Base-by-base conservation (phyloP, 192 early-diverging fungal species). In the Bifiguratus adelaidae region DNA sequence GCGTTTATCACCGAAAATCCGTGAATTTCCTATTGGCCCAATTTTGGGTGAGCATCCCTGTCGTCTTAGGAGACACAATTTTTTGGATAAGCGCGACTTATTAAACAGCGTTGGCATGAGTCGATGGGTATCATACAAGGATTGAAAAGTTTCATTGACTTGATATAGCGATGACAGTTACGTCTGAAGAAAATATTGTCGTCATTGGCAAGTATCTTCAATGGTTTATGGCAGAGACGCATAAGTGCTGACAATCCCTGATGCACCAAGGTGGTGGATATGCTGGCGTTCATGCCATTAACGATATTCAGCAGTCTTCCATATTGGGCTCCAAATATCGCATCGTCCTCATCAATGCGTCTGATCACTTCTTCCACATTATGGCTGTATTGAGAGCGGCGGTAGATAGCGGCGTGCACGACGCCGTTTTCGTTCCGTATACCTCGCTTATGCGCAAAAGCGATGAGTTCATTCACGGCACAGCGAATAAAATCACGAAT, bases 241-340 rank as follows among this genome's bases (percentile, higher is more conserved):
- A n/a, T n/a, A n/a, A n/a, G n/a, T n/a, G n/a, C n/a, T n/a, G n/a
- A 55, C 72, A n/a, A n/a, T n/a, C n/a, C n/a, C n/a, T n/a, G n/a
- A n/a, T n/a, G n/a, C n/a, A n/a, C n/a, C n/a, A n/a, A 18, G 70
- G 74, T 29, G 78, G 76, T 50, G 76, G 73, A 0, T 78, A 69
- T 40, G 78, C 68, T 4, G 78, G 78, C 8, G 46, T 62, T 6
- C 45, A 36, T 0, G 34, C 61, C 8, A 73, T 73, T 30, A 56
- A 53, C 38, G 50, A 44, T n/a, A 53, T 81, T 4, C 61, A 70
- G 9, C 55, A 41, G 0, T 48, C 63, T 12, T 30, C 49, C 27
- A n/a, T n/a, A n/a, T 47, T 60, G 4, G 50, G 58, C 28, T 54
- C 61, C 1, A 50, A 65, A 2, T 45, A 70, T 12, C 68, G 59